Evolutionary conservation across 495 filamentous ascomycete genomes (phyloP), one percentile per base, ranked within the genome.

Genomic region (Hypoxylon crocopeplum): DNA sequence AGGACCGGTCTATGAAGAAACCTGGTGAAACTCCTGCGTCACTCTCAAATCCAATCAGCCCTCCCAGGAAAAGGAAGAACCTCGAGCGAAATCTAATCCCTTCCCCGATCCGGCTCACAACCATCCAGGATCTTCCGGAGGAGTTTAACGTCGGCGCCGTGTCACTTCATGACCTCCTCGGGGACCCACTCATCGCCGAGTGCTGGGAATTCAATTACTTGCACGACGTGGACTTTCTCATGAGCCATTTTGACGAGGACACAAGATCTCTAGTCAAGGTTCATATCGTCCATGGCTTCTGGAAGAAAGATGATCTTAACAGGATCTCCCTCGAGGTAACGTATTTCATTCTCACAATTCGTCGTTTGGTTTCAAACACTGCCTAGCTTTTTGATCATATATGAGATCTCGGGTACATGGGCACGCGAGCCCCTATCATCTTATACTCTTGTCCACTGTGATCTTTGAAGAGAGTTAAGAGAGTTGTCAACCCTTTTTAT

Each of bases 161-260:
- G 34, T 78, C 77, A 5, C 74, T 96, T 17, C 76, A 76, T 15
- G 88, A 92, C 50, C 83, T 97, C 47, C 81, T 97, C 2, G 86
- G 89, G 0, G 87, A 95, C 68, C 89, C 90, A 0, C 79, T 93
- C 67, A 92, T 97, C 46, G 77, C 82, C 29, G 89, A 94, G 71
- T 90, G 88, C 62, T 97, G 92, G 92, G 82, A 91, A 32, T 96
- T 97, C 72, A 96, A 96, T 64, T 96, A 87, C 65, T 75, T 93
- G 2, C 86, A 93, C 66, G 88, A 96, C 74, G 75, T 96, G 19
- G 83, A 91, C 51, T 97, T 92, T 66, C 73, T 81, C 12, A 77
- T 81, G 77, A 39, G 48, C 10, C 68, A 76, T 7, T 88, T 97
- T 58, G 89, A 96, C 55, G 68, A 78, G 5, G 91, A 94, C 75